phyloP scores from a whole-genome alignment of 768 basidiomycete species.

The Pilatotrama ljubarskyi region DNA sequence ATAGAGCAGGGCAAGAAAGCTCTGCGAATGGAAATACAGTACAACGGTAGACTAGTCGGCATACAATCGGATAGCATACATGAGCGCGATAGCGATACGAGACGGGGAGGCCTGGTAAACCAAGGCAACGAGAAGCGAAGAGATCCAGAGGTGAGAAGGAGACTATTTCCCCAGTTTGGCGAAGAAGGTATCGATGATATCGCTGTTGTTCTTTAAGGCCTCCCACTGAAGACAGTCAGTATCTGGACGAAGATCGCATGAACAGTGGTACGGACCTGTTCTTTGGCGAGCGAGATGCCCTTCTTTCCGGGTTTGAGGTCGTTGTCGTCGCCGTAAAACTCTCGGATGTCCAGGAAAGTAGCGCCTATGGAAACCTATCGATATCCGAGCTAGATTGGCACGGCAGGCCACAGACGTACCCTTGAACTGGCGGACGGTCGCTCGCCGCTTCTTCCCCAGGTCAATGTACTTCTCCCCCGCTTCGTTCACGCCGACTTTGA shows the following conservation, averaged over 20 bases:
- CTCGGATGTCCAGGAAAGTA: conserved; percentile 68
- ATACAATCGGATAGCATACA: conserved; percentile 1
- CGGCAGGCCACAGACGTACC: conserved; percentile 28
- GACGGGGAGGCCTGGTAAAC: not conserved
- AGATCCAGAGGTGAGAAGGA: not conserved
- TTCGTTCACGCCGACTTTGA: conserved; percentile 27
- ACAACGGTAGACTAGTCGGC: conserved; percentile 3
- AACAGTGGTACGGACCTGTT: conserved; percentile 51
- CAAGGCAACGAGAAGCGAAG: not conserved
- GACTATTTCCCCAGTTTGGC: conserved; percentile 21
- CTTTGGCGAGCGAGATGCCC: conserved; percentile 64
- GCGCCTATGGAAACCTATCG: conserved; percentile 40
- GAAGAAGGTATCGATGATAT: conserved; percentile 55
- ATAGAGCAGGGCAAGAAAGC: conserved; percentile 3
- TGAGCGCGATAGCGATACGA: not conserved
- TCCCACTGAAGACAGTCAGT: conserved; percentile 49
- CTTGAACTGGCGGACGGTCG: conserved; percentile 53
- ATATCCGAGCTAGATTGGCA: conserved; percentile 31
- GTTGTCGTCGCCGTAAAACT: conserved; percentile 56
- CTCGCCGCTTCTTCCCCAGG: conserved; percentile 72
- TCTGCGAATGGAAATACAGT: not conserved
- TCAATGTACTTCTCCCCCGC: conserved; percentile 61
- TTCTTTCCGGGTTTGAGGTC: conserved; percentile 81
- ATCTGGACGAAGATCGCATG: not conserved
- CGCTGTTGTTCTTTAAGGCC: conserved; percentile 44